These are phyloP conservation scores for Albophoma yamanashiensis DNA, from an alignment of 2,329 filamentous ascomycete genomes.

Conservation along the genomic window DNA sequence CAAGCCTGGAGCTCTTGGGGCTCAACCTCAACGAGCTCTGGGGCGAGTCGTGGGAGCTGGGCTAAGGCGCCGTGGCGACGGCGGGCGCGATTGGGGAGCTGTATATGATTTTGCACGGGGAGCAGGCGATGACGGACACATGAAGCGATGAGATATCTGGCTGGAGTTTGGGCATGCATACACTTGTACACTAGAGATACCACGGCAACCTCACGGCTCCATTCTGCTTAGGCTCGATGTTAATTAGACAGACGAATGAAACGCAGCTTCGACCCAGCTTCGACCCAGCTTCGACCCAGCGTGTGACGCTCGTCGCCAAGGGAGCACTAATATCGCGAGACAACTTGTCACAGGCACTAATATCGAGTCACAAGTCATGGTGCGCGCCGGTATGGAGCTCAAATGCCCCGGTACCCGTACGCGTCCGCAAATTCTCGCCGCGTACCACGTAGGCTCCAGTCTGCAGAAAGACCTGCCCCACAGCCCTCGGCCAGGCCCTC, in stretches of 20 bases:
- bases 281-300: neutral
- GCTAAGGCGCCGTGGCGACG: constrained; percentile 7
- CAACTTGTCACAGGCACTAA: too few relatives aligned
- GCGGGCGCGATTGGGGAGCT: neutral
- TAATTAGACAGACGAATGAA: neutral
- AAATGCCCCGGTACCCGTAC: too few relatives aligned
- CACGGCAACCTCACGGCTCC: constrained; percentile 4
- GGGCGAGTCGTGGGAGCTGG: constrained; percentile 38
- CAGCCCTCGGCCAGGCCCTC: neutral
- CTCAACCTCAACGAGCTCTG: constrained; percentile 45
- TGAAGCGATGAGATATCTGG: neutral
- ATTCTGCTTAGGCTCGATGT: neutral
- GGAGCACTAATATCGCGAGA: too few relatives aligned
- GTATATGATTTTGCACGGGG: neutral
- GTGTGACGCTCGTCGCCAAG: neutral
- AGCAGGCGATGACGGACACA: neutral
- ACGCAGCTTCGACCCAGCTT: neutral
- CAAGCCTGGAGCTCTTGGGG: constrained; percentile 41
- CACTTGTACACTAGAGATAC: constrained; percentile 7
- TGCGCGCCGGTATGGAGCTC: too few relatives aligned
- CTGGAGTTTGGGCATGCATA: constrained; percentile 2
- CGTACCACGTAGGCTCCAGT: neutral
- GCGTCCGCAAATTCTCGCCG: too few relatives aligned
- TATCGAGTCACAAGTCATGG: too few relatives aligned
- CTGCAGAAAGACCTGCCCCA: neutral